Percentiles rank a stretch among this genome's conserved stretches.
phyloP scores from a whole-genome alignment of 2,329 filamentous ascomycete species.

The Xylaria sp. region DNA sequence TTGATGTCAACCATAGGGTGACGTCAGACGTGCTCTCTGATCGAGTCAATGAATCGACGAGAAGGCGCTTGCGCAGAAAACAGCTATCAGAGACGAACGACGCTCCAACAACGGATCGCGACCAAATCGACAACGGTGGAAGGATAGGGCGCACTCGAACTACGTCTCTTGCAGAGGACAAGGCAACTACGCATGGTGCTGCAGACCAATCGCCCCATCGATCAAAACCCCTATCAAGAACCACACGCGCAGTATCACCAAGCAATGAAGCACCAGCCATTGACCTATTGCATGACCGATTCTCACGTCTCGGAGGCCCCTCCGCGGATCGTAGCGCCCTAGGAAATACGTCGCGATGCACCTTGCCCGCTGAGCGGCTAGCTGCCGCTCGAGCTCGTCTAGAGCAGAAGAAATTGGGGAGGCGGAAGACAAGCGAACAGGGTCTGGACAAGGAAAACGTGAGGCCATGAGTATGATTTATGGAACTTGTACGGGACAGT shows the following conservation, averaged over 20 bases:
- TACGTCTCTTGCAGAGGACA: conserved; percentile 29
- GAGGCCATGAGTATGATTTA: conserved; percentile 34
- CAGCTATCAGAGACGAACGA: conserved; percentile 9
- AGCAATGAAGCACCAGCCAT: conserved; percentile 51
- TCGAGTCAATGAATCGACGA: conserved; percentile 40
- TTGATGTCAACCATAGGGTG: conserved; percentile 33
- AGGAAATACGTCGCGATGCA: conserved; percentile 55
- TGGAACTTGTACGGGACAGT: neutral
- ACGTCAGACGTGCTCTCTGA: conserved; percentile 42
- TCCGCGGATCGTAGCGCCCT: conserved; percentile 46
- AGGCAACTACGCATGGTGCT: conserved; percentile 34
- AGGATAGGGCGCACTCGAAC: conserved; percentile 27
- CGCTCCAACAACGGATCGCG: conserved; percentile 6
- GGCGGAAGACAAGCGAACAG: conserved; percentile 48
- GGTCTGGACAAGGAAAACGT: conserved; percentile 60
- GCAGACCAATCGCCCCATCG: conserved; percentile 37
- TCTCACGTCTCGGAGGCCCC: conserved; percentile 56
- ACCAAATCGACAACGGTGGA: conserved; percentile 22
- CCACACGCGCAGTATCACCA: conserved; percentile 43
- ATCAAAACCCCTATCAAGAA: conserved; percentile 41
- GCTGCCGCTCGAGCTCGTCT: conserved; percentile 66
- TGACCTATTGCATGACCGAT: conserved; percentile 59
- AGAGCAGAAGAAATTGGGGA: conserved; percentile 64
- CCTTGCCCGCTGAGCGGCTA: conserved; percentile 61
- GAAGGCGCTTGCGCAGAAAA: conserved; percentile 21